Evolutionary conservation across 2,329 filamentous ascomycete species (phyloP), one percentile per base, ranked within the genome.

Genomic region (Arthrocladium fulminans): DNA sequence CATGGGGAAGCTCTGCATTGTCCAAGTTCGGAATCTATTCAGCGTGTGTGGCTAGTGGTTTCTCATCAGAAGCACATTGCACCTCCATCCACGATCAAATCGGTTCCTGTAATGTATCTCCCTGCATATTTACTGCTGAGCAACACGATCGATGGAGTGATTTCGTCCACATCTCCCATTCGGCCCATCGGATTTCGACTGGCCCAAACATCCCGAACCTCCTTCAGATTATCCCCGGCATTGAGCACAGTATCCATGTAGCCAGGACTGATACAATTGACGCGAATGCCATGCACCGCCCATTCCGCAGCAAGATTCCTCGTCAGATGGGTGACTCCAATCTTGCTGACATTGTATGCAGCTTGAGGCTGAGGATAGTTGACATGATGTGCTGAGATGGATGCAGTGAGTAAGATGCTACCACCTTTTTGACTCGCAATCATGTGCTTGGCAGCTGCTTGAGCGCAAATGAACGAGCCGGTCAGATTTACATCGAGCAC

Each of bases 221-320:
- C 68, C 9, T 71, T 71, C 40, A 86, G 61, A 0, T 76, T 77
- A 6, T 75, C 72, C 0, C 81, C 81, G 51, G 80, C 80, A 58
- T 87, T 88, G 41, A 88, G 65, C 10, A 86, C 76, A 0, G 83
- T 87, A 58, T 86, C 83, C 79, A 88, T 86, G 57, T 88, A 88
- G 0, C 84, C 84, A 0, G 85, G 85, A 32, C 74, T 80, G 38
- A 89, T 72, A 15, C 72, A 77, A 57, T 89, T 88, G 3, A 84
- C 80, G 2, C 81, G 67, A 51, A 89, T 85, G 0, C 85, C 84
- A 60, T 82, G 74, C 1, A 70, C 65, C 1, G 80, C 81, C 84
- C 84, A 88, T 63, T 89, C 85, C 0, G 80, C 83, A 0, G 84
- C 84, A 13, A 88, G 65, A 29, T 73, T 80, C 54, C 74, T 77